Conservation (phyloP, 192 early-diverging fungal species). For the Phlyctochytrium arcticum region DNA sequence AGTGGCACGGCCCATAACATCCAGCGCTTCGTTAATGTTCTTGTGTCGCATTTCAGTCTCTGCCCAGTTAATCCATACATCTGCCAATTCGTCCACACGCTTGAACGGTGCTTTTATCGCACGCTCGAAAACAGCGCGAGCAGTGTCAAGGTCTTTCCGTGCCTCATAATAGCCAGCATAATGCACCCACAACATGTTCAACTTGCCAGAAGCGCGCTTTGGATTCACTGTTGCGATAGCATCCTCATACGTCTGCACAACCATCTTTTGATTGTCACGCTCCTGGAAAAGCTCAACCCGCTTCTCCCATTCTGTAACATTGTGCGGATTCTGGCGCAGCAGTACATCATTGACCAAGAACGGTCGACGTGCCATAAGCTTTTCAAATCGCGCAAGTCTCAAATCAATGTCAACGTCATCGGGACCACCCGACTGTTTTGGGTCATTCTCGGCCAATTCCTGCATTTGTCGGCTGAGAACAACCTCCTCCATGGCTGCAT, state of each 20-base stretch:
- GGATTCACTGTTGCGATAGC: constrained; percentile 73
- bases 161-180: constrained; percentile 81
- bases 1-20: constrained; percentile 82
- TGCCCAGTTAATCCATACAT: constrained; percentile 87
- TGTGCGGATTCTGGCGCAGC: constrained; percentile 85
- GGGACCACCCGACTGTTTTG: constrained; percentile 32
- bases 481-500: constrained; percentile 86
- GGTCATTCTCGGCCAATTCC: constrained; percentile 45
- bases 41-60: constrained; percentile 69
- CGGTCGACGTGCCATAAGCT: constrained; percentile 86
- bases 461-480: constrained; percentile 74
- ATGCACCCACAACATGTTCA: constrained; percentile 76
- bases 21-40: constrained; percentile 66
- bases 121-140: constrained; percentile 77
- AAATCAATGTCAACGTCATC: constrained; percentile 76
- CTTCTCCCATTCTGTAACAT: constrained; percentile 88
- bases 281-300: constrained; percentile 70
- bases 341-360: constrained; percentile 92
- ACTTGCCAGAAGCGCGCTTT: constrained; percentile 71
- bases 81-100: constrained; percentile 78
- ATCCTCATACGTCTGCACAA: constrained; percentile 69
- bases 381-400: constrained; percentile 78
- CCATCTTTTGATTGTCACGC: constrained; percentile 35
- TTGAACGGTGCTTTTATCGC: constrained; percentile 79
- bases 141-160: constrained; percentile 52